Evolutionary conservation across 495 filamentous ascomycete genomes (phyloP).

Genomic region (Hypoxylon fragiforme): DNA sequence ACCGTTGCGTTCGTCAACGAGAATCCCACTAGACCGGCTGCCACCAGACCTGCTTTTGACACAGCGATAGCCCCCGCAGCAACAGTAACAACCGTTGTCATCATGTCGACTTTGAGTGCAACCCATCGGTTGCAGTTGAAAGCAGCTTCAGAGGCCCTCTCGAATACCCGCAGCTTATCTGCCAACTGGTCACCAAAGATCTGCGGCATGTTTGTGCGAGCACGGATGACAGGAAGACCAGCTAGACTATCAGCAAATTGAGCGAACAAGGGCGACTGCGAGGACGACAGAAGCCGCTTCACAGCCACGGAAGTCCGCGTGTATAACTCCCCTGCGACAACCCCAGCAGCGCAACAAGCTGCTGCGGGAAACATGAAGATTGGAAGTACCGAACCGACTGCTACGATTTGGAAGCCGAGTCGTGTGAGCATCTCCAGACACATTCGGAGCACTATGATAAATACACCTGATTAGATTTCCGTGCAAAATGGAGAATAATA

Average conservation of each 20-base stretch:
- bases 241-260: conserved; percentile 55
- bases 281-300: conserved; percentile 48
- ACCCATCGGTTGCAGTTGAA: conserved; percentile 58
- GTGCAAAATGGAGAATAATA: too few relatives aligned
- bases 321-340: conserved; percentile 53
- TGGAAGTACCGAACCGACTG: conserved; percentile 54
- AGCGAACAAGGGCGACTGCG: conserved; percentile 54
- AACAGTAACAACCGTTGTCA: conserved; percentile 50
- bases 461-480: neutral
- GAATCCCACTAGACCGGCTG: conserved; percentile 53
- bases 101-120: conserved; percentile 51
- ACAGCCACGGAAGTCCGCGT: conserved; percentile 51
- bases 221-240: conserved; percentile 53
- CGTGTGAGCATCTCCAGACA: conserved; percentile 44
- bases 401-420: conserved; percentile 48
- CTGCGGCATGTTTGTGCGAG: conserved; percentile 48
- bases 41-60: conserved; percentile 44
- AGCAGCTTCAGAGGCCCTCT: conserved; percentile 46
- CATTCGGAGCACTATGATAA: conserved; percentile 38
- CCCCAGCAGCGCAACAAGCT: conserved; percentile 45
- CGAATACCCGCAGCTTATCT: conserved; percentile 44
- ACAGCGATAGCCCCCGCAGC: conserved; percentile 52
- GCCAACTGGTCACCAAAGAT: conserved; percentile 49
- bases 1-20: conserved; percentile 54
- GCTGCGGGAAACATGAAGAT: conserved; percentile 52